phyloP scores from a whole-genome alignment of 257 asterid genomes.

The Nicotiana undulata region DNA sequence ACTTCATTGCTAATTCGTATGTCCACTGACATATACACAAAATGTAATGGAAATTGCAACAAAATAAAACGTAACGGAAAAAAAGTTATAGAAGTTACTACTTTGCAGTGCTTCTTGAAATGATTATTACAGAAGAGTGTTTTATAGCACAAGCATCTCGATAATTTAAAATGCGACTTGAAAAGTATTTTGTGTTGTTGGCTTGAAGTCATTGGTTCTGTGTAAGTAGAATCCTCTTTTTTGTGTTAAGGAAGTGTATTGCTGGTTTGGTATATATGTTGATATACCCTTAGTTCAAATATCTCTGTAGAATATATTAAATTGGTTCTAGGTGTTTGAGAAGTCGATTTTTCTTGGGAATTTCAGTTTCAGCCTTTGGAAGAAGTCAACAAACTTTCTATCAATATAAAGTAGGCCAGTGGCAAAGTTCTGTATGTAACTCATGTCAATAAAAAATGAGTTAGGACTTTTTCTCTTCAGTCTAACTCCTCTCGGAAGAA shows the following conservation, averaged over 20 bases:
- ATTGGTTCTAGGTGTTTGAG: neutral
- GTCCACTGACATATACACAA: neutral
- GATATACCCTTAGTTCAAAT: no score
- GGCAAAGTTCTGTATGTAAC: neutral
- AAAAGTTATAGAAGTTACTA: neutral
- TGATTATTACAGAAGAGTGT: no score
- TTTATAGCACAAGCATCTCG: no score
- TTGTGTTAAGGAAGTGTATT: no score
- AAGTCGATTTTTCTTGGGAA: neutral
- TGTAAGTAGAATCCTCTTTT: no score
- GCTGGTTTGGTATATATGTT: no score
- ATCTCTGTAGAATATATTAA: no score
- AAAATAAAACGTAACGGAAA: no score
- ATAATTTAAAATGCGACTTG: no score
- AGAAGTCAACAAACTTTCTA: neutral
- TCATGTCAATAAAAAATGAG: neutral
- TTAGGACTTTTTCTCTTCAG: neutral
- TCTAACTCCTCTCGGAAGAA: neutral
- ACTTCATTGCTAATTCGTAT: neutral
- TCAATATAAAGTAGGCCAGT: neutral
- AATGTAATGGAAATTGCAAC: neutral
- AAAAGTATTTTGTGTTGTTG: no score
- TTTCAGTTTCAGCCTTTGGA: neutral
- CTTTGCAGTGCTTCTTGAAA: no score
- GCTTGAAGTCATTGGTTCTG: no score